These are phyloP conservation scores for Ambrosiella beaveri DNA, from an alignment of 2,329 filamentous ascomycete species.

Conservation along the genomic window DNA sequence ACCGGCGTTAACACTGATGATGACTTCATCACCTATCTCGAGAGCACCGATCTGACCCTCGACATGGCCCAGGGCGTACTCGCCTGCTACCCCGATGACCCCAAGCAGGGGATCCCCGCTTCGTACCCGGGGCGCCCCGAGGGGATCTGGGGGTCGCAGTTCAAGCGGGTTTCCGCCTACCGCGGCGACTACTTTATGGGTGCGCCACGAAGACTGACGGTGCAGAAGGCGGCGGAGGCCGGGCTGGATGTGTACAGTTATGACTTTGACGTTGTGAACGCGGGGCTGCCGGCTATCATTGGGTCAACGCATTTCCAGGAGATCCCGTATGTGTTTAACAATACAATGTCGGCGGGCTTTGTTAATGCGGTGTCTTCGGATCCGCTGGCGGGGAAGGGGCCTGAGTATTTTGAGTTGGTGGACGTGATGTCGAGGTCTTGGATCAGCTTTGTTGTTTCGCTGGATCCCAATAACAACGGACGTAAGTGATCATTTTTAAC, in stretches of 20 bases:
- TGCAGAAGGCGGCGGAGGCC: constrained; percentile 31
- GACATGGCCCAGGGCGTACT: constrained; percentile 22
- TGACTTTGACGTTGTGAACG: constrained; percentile 27
- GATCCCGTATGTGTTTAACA: constrained; percentile 29
- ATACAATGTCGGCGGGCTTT: constrained; percentile 23
- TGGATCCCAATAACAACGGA: constrained; percentile 25
- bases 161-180: constrained; percentile 36
- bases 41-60: constrained; percentile 16
- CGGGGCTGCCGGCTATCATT: constrained; percentile 14
- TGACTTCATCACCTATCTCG: constrained; percentile 29
- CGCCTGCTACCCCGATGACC: constrained; percentile 32
- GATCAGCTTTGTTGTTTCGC: constrained; percentile 30
- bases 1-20: constrained; percentile 35
- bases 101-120: constrained; percentile 30
- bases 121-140: constrained; percentile 21
- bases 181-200: constrained; percentile 39
- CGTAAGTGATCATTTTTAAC: constrained; percentile 9
- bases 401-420: constrained; percentile 23
- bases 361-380: constrained; percentile 20
- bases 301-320: constrained; percentile 19
- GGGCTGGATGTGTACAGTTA: constrained; percentile 37
- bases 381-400: constrained; percentile 25
- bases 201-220: constrained; percentile 34
- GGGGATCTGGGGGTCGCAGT: constrained; percentile 26
- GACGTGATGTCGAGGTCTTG: constrained; percentile 33